Evolutionary conservation across 1,284 basidiomycete genomes (phyloP), one percentile per base, ranked within the genome.

Genomic region (Boletellus dicymbophilus): DNA sequence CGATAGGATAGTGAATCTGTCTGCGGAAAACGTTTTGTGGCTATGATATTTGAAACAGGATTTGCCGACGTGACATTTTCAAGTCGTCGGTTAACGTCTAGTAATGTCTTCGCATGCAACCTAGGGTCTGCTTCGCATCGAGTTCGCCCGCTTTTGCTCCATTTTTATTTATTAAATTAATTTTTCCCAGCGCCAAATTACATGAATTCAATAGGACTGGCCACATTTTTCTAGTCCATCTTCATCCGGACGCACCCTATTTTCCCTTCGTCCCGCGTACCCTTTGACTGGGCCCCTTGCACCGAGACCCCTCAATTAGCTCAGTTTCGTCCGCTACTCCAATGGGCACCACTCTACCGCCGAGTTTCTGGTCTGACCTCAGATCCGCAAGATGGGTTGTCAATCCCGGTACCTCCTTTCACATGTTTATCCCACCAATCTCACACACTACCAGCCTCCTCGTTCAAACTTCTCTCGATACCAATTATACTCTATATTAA

Each of bases 381-480:
- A 71, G 57, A 58, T 77, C 80, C 1, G 69, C 77, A 9, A 69
- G 82, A 57, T 95, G 93, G 93, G 85, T 88, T 56, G 71, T 90
- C 26, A 75, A 88, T 30, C 92, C 92, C 26, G 67, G 91, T 90
- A 56, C 46, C 37, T 28, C 16, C 0, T 47, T 27, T 26, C 12
- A n/a, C 38, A 12, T 9, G 9, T n/a, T 20, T 38, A 11, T 12
- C 12, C 12, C 18, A 9, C 23, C 40, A 6, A 20, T 6, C 37
- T 3, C 22, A 46, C 34, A 49, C 44, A 46, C 12, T 49, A 13
- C 27, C 60, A 92, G 89, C 69, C 1, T 82, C 84, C 6, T 81
- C 92, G 6, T 73, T 93, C 66, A 84, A 85, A 54, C 66, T 98
- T 27, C 78, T 95, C 34, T 59, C 88, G 30, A 59, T 92, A n/a